Evolutionary conservation across 2,329 filamentous ascomycete genomes (phyloP), one percentile per base, ranked within the genome.

Genomic region (Dothideomycetidae sp.): DNA sequence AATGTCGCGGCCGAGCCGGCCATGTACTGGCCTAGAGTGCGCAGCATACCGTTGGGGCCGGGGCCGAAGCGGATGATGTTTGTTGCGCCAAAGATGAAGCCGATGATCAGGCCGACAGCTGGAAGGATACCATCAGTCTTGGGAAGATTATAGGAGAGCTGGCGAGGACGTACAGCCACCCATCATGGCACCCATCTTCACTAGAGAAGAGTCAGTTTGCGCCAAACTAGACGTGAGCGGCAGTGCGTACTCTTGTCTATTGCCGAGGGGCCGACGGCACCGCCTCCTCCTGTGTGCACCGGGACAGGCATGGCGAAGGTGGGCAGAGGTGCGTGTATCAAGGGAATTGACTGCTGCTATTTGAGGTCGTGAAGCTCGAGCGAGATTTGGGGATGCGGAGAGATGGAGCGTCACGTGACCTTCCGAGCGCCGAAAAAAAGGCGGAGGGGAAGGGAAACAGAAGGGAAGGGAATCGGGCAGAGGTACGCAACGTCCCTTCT

Each of bases 161-260:
- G 29, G 42, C 23, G 40, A 31, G 19, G 36, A 73, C 85, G 53
- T 81, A 96, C 88, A 92, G 58, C 85, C 83, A 50, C 90, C 90
- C 85, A 96, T 96, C 78, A 98, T 78, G 45, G 81, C 85, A 51
- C 90, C 90, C 85, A 96, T 94, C 70, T 93, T 94, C 60, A 86
- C 85, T 93, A 57, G n/a, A 50, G 46, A 33, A 40, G 29, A 26
- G 44, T 46, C 37, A 44, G 34, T 21, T 13, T n/a, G n/a, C n/a
- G n/a, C n/a, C n/a, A n/a, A n/a, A n/a, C n/a, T n/a, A n/a, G n/a
- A n/a, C n/a, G n/a, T n/a, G n/a, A n/a, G n/a, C n/a, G n/a, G n/a
- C n/a, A n/a, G n/a, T 33, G 52, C 68, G 43, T 67, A 81, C 78
- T 67, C 60, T 83, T 83, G 57, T 83, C 78, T 47, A 78, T 67